phyloP scores from a whole-genome alignment of 805 yeast species.

The Saccharomyces kudriavzevii region DNA sequence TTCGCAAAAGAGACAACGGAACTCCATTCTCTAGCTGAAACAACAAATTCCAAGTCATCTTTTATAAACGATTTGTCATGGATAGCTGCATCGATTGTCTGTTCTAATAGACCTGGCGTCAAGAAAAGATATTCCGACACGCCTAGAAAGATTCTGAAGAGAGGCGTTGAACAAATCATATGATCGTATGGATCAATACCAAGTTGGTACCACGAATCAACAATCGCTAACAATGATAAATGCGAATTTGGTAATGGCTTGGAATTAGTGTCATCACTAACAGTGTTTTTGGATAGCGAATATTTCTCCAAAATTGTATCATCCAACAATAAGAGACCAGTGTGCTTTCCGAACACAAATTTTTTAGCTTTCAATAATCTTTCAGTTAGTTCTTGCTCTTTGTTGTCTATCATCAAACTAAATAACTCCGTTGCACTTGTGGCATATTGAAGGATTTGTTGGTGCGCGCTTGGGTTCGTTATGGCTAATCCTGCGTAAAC shows the following conservation, averaged over 20 bases:
- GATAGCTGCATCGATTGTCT: slow-evolving; percentile 66
- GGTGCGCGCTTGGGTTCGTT: slow-evolving; percentile 89
- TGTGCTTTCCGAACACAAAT: slow-evolving; percentile 61
- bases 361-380: slow-evolving; percentile 62
- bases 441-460: slow-evolving; percentile 84
- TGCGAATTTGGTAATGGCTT: slow-evolving; percentile 66
- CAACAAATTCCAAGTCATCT: slow-evolving; percentile 87
- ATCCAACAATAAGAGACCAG: slow-evolving; percentile 59
- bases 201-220: slow-evolving; percentile 83
- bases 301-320: slow-evolving; percentile 72
- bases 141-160: slow-evolving; percentile 86
- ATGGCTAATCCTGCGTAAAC: slow-evolving; percentile 97
- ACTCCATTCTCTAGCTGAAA: slow-evolving; percentile 86
- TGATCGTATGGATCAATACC: slow-evolving; percentile 92
- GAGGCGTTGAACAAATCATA: slow-evolving; percentile 91
- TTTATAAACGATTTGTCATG: slow-evolving; percentile 60
- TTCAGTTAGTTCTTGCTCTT: slow-evolving; percentile 45
- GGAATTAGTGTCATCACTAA: slow-evolving; percentile 1
- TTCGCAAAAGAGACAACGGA: slow-evolving; percentile 68
- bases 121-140: slow-evolving; percentile 88
- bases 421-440: slow-evolving; percentile 74
- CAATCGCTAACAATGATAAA: slow-evolving; percentile 79
- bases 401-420: slow-evolving; percentile 70
- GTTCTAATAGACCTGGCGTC: slow-evolving; percentile 73
- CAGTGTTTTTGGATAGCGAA: slow-evolving; percentile 54